Evolutionary conservation across 129 eudicot genomes (phyloP), one percentile per base, ranked within the genome.

Genomic region (Centella asiatica): DNA sequence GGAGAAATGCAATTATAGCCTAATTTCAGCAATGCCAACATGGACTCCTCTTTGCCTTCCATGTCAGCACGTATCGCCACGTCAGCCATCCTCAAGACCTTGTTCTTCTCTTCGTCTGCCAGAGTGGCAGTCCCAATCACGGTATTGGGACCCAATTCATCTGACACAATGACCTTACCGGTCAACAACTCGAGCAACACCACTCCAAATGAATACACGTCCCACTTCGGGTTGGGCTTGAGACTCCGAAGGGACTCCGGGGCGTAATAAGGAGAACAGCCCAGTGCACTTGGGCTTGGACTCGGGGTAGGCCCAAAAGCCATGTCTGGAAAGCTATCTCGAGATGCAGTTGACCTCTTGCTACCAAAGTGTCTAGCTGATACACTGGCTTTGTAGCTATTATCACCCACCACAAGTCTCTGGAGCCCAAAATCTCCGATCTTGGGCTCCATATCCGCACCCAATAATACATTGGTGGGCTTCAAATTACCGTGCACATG

Each of bases 361-460:
- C 96, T 93, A 28, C 99, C 96, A n/a, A 88, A 88, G 69, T 88
- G 81, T 0, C 95, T 72, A 58, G 90, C 82, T 3, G 99, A 93
- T 20, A 84, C 78, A 11, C 92, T 82, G 0, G 85, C 79, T 25
- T 80, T 82, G 49, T 78, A 80, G 26, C 95, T 81, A 8, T 36
- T 66, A 28, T 85, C 96, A 0, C 99, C 95, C 24, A 70, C 53
- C 3, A 83, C 81, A 7, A 93, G 83, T 29, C 96, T 72, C 42
- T 88, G 95, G 14, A 93, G 85, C 64, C 99, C 96, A 19, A 93
- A 88, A 67, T 93, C 99, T 23, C 89, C 95, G 2, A 93, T 82
- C 64, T 82, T 87, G 56, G 99, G 95, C 80, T 93, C 99, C 96
- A 87, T 93, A 52, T 93, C 93, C 6, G 66, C 45, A 18, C 87